Evolutionary conservation across 2,329 filamentous ascomycete genomes (phyloP).

Genomic region (Harringtonia aguacate): DNA sequence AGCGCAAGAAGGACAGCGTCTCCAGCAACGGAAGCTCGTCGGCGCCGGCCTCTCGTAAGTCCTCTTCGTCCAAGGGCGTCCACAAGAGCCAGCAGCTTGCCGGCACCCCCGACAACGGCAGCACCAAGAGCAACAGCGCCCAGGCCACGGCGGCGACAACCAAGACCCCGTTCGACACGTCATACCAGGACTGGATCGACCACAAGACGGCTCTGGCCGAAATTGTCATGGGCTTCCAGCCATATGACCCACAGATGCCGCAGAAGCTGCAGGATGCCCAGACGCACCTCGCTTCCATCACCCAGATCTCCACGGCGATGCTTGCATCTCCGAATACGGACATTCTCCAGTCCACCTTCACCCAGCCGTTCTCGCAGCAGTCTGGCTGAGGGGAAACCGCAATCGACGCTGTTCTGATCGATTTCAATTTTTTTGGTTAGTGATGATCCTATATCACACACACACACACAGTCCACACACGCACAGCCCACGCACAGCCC

Average conservation of each 20-base stretch:
- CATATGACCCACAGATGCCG: slow-evolving; percentile 41
- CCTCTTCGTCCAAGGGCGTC: slow-evolving; percentile 21
- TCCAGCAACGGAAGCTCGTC: slow-evolving; percentile 12
- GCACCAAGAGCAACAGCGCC: slow-evolving; percentile 18
- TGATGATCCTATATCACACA: neutral
- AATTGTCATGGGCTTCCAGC: slow-evolving; percentile 41
- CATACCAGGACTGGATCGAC: slow-evolving; percentile 46
- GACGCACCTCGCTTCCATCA: slow-evolving; percentile 39
- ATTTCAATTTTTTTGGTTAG: neutral
- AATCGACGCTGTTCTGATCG: neutral
- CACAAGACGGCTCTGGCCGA: slow-evolving; percentile 53
- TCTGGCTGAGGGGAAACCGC: neutral
- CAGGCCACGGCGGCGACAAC: slow-evolving; percentile 15
- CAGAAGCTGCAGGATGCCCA: slow-evolving; percentile 42
- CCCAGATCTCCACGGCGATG: slow-evolving; percentile 34
- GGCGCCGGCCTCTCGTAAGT: slow-evolving; percentile 33
- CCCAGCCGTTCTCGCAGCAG: neutral
- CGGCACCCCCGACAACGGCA: slow-evolving; percentile 7
- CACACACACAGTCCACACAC: no score
- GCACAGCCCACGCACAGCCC: no score
- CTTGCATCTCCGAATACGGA: slow-evolving; percentile 11
- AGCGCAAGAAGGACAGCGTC: slow-evolving; percentile 45
- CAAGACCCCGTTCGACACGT: slow-evolving; percentile 23
- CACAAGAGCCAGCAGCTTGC: neutral
- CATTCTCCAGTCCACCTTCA: neutral